Evolutionary conservation across 805 yeast species (phyloP).

Genomic region (Scheffersomyces stipitis): DNA sequence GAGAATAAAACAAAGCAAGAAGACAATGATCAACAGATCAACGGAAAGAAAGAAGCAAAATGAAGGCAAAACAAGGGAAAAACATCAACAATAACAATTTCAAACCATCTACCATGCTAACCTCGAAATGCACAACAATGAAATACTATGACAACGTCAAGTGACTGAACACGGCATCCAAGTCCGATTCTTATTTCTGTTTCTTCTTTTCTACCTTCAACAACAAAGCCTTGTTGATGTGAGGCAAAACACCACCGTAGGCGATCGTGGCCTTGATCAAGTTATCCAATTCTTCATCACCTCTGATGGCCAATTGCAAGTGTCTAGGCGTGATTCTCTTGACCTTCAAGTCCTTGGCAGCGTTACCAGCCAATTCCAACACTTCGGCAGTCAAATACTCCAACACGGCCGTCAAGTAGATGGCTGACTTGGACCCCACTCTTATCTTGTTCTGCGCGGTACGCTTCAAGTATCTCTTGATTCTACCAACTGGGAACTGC

Average conservation of each 20-base stretch:
- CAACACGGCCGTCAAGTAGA: conserved; percentile 31
- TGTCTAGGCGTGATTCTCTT: conserved; percentile 34
- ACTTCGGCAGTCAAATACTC: conserved; percentile 32
- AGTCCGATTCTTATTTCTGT: conserved; percentile 11
- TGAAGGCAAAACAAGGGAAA: not conserved
- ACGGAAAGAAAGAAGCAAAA: conserved; percentile 1
- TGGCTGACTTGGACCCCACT: conserved; percentile 87
- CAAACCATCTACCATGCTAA: too few relatives aligned
- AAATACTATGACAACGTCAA: not conserved
- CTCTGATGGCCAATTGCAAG: conserved; percentile 32
- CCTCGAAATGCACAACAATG: not conserved
- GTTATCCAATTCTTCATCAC: conserved; percentile 32
- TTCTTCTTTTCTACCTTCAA: conserved; percentile 31
- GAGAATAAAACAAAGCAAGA: conserved; percentile 5
- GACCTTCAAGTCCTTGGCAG: conserved; percentile 33
- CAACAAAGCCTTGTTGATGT: conserved; percentile 33
- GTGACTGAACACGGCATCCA: not conserved
- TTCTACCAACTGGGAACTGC: conserved; percentile 98
- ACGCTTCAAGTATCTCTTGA: conserved; percentile 90
- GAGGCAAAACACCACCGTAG: conserved; percentile 35
- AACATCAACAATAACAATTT: not conserved
- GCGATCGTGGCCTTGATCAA: conserved; percentile 34
- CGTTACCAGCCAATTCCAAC: conserved; percentile 32
- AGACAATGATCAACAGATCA: conserved; percentile 3
- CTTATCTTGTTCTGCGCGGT: conserved; percentile 81